phyloP scores from a whole-genome alignment of 139 green algal species.

The Eudorina sp. region DNA sequence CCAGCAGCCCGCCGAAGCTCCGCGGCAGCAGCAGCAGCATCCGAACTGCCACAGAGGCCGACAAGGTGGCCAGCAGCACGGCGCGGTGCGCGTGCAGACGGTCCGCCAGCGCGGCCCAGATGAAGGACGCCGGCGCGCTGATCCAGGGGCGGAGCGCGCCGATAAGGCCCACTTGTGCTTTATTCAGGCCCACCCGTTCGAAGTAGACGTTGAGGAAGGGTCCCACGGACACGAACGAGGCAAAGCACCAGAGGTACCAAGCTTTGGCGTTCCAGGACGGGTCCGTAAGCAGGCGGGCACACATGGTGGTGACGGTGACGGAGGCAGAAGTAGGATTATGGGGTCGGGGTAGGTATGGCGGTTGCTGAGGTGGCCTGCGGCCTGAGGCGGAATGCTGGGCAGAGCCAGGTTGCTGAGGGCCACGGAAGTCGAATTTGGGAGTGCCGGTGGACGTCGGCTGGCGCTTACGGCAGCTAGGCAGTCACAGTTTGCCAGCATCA shows the following conservation, averaged over 20 bases:
- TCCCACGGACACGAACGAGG: constrained; percentile 53
- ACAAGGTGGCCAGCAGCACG: constrained; percentile 42
- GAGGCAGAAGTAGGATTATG: too few species aligned
- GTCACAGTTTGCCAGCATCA: too few species aligned
- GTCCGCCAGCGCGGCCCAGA: constrained; percentile 67
- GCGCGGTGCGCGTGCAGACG: constrained; percentile 51
- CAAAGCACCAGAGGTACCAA: constrained; percentile 64
- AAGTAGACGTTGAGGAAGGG: constrained; percentile 75
- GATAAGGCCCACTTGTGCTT: constrained; percentile 35
- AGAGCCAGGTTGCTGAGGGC: too few species aligned
- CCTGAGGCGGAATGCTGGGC: too few species aligned
- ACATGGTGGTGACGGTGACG: not conserved
- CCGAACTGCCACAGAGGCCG: constrained; percentile 25
- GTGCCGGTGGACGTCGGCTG: too few species aligned
- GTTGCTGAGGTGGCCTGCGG: too few species aligned
- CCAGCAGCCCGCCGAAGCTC: constrained; percentile 55
- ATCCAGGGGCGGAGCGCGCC: constrained; percentile 47
- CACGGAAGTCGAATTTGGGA: too few species aligned
- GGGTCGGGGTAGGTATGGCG: too few species aligned
- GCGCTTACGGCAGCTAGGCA: too few species aligned
- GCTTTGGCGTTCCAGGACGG: constrained; percentile 26
- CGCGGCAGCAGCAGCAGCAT: constrained; percentile 9
- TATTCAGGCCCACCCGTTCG: constrained; percentile 52
- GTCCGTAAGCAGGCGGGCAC: not conserved
- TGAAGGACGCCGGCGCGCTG: constrained; percentile 50